Evolutionary conservation across 805 yeast species (phyloP), one percentile per base, ranked within the genome.

Genomic region (Torulaspora maleeae): DNA sequence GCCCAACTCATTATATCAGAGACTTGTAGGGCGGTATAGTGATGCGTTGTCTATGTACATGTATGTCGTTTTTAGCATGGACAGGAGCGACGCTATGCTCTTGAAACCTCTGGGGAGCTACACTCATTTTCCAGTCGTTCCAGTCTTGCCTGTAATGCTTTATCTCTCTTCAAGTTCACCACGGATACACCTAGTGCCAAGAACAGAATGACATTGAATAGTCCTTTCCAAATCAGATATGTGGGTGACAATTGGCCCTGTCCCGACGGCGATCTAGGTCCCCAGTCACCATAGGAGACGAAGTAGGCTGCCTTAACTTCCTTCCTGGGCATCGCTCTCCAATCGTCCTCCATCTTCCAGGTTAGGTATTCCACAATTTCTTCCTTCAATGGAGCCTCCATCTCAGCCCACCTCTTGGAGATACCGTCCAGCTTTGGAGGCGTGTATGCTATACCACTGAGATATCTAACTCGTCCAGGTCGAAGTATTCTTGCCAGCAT

Each of bases 1-100:
- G 98, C 63, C 91, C 96, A 16, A 80, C 91, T 3, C 98, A 91
- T 61, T 89, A 76, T 55, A 63, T 86, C 44, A 81, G 98, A 68
- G 67, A 71, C 36, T 43, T 70, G 25, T 70, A 54, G 50, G 75
- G 32, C 8, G 6, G 10, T 22, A 22, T 22, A 2, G 22, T 37
- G 35, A 10, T 15, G 3, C 35, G 6, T 16, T 12, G 3, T 30
- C 19, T 45, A 45, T 41, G 44, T 41, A 45, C 37, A 34, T 17
- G 35, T 32, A 12, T 32, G 10, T 32, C 13, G n/a, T 12, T 27
- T 27, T 5, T 12, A n/a, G 2, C 5, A 12, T 5, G 15, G 11
- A 27, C n/a, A 27, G n/a, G 30, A n/a, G 15, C 30, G 11, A 27
- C 11, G 30, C 15, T 27, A 12, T 15, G 22, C 20, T 32, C 1